A percentile compares a stretch with the other conserved stretches of the same genome.
Evolutionary conservation across 1,284 basidiomycete species (phyloP).

Genomic region (Lignosus rhinocerotis): DNA sequence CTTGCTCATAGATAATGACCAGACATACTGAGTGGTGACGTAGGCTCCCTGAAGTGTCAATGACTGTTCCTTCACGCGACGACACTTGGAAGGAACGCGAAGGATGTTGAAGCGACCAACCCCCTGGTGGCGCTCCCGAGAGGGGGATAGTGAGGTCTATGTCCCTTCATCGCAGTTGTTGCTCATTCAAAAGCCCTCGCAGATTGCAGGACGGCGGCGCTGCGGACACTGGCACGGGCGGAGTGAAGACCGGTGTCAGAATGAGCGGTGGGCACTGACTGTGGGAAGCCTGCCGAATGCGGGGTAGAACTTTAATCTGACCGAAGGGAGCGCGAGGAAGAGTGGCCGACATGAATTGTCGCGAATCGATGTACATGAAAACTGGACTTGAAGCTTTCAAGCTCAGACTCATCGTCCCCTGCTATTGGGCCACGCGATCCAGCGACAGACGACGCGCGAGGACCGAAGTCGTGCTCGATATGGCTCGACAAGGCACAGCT

Average conservation of each 20-base stretch:
- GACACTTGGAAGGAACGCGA: background rate
- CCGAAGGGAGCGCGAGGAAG: background rate
- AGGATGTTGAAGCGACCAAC: background rate
- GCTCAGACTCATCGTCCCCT: too few species aligned
- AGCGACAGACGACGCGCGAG: constrained; percentile 1
- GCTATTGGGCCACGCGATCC: constrained; percentile 1
- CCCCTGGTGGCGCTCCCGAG: background rate
- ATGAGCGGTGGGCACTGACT: background rate
- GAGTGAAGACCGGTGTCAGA: background rate
- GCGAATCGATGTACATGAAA: too few species aligned
- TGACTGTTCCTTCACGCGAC: background rate
- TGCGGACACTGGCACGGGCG: background rate
- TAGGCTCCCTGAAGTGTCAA: background rate
- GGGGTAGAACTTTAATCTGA: background rate
- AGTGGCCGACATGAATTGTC: background rate
- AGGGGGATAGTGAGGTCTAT: background rate
- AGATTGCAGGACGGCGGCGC: background rate
- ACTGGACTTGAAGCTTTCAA: too few species aligned
- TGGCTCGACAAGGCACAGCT: constrained; percentile 5
- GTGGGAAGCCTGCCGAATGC: background rate
- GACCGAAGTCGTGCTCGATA: constrained; percentile 9
- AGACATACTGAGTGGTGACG: too few species aligned
- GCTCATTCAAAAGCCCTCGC: background rate
- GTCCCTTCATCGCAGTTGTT: background rate
- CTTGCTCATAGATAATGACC: too few species aligned